phyloP scores from a whole-genome alignment of 495 filamentous ascomycete species.

The Lichina pygmaea region DNA sequence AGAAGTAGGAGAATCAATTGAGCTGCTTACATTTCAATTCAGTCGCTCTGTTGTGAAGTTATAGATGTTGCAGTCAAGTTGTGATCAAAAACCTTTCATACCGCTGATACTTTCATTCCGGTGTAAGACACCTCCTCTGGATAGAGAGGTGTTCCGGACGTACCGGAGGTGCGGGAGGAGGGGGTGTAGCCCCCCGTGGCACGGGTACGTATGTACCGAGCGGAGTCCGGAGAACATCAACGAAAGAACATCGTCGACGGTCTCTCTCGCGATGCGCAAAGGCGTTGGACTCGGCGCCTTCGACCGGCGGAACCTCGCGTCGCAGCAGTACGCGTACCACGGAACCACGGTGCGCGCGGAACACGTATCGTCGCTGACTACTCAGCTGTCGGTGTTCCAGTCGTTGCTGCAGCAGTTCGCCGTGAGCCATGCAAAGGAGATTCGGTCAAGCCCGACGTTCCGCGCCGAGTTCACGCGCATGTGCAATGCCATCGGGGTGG shows the following conservation, averaged over 20 bases:
- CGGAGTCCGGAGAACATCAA: background rate
- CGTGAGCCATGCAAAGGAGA: constrained; percentile 79
- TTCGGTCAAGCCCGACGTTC: constrained; percentile 81
- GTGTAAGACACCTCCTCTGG: too few relatives aligned
- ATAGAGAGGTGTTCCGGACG: too few relatives aligned
- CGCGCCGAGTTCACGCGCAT: constrained; percentile 93
- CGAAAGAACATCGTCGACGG: too few relatives aligned
- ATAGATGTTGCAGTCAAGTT: too few relatives aligned
- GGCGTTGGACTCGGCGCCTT: constrained; percentile 85
- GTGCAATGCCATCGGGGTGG: constrained; percentile 91
- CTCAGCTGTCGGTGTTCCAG: constrained; percentile 88
- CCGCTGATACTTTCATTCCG: too few relatives aligned
- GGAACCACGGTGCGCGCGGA: constrained; percentile 56
- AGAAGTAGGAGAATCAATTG: too few relatives aligned
- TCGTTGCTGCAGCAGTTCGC: constrained; percentile 80
- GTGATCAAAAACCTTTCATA: too few relatives aligned
- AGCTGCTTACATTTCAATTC: too few relatives aligned
- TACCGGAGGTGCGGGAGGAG: too few relatives aligned
- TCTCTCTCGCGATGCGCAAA: constrained; percentile 10
- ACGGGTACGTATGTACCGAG: background rate
- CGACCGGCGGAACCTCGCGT: constrained; percentile 51
- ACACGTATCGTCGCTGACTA: constrained; percentile 59
- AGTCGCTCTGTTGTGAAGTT: too few relatives aligned
- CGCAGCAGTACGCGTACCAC: constrained; percentile 67
- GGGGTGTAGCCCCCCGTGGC: too few relatives aligned